phyloP scores from a whole-genome alignment of 2,329 filamentous ascomycete genomes.

The Akanthomyces uredinophilus region DNA sequence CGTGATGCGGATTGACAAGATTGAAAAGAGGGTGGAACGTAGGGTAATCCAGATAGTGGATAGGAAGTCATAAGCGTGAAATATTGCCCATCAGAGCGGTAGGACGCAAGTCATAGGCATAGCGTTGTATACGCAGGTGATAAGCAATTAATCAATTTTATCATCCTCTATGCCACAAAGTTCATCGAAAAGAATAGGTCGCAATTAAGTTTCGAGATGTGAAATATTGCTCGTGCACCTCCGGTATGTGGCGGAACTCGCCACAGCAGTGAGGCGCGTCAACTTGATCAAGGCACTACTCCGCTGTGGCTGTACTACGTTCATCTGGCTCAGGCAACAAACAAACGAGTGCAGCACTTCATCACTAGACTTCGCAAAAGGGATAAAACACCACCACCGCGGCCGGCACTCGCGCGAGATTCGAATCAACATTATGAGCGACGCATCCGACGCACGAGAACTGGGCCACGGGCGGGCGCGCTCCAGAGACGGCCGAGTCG shows the following conservation, averaged over 20 bases:
- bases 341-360: background rate
- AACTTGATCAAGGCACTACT: background rate
- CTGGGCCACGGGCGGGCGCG: conserved; percentile 24
- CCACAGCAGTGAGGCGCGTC: background rate
- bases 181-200: too few species aligned
- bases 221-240: background rate
- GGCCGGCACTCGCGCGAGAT: conserved; percentile 16
- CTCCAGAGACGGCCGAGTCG: conserved; percentile 20
- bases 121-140: too few species aligned
- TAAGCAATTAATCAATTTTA: too few species aligned
- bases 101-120: too few species aligned
- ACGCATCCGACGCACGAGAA: conserved; percentile 33
- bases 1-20: too few species aligned
- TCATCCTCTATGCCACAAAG: too few species aligned
- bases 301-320: background rate
- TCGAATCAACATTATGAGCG: conserved; percentile 35
- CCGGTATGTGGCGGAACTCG: background rate
- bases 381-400: background rate
- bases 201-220: background rate
- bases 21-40: conserved; percentile 27
- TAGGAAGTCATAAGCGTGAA: too few species aligned
- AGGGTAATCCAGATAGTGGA: background rate
- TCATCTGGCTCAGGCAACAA: background rate
- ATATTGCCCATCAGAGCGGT: too few species aligned
- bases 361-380: background rate